These are phyloP conservation scores for Pinus taeda DNA, from an alignment of 75 land plant genomes.

Conservation along the genomic window DNA sequence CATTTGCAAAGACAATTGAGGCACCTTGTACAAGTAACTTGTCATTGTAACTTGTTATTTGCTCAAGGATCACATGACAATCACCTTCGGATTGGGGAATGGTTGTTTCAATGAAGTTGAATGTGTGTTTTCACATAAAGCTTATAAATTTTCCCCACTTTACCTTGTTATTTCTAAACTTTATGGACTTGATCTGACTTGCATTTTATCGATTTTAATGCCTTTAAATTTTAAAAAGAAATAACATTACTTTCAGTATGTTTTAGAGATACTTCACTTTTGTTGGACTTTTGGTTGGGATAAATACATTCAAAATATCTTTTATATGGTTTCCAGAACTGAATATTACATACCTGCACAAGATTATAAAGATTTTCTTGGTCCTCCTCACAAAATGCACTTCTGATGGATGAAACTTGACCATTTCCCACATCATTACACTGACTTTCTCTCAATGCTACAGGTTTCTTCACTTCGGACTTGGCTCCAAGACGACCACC, in stretches of 20 bases:
- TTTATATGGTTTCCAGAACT: constrained; percentile 1
- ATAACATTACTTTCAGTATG: not conserved
- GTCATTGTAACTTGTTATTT: not conserved
- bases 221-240: not conserved
- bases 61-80: no score
- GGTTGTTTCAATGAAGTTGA: no score
- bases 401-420: constrained; percentile 10
- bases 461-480: constrained; percentile 4
- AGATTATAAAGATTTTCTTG: constrained; percentile 91
- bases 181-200: not conserved
- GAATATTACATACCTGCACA: constrained; percentile 58
- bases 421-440: not conserved
- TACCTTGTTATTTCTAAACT: not conserved
- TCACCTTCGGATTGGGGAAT: no score
- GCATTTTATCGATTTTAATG: not conserved
- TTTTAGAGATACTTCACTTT: not conserved
- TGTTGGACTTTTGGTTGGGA: not conserved
- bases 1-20: constrained; percentile 54
- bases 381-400: constrained; percentile 75
- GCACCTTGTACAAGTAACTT: constrained; percentile 42
- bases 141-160: no score
- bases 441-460: not conserved
- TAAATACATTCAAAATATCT: not conserved
- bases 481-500: constrained; percentile 80
- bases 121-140: no score